Percentiles rank a stretch among this genome's conserved stretches.
phyloP scores from a whole-genome alignment of 176 grass and related monocot species.

The Triticum timopheevii region DNA sequence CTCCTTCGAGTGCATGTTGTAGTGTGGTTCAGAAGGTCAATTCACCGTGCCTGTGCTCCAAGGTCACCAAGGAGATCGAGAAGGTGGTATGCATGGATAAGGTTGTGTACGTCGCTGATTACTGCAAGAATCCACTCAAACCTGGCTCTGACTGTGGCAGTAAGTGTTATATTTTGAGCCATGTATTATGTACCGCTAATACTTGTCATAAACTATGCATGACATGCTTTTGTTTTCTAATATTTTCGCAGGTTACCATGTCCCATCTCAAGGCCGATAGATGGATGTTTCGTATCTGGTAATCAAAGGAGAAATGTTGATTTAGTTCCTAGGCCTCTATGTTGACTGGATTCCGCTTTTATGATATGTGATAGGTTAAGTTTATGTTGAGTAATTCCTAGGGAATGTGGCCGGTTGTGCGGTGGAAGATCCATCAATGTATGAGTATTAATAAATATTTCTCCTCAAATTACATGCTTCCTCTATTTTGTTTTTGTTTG shows the following conservation, averaged over 20 bases:
- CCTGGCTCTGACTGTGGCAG: slow-evolving; percentile 46
- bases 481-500: not conserved
- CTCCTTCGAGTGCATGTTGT: slow-evolving; percentile 37
- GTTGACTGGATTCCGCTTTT: not conserved
- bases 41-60: slow-evolving; percentile 32
- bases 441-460: slow-evolving; percentile 1
- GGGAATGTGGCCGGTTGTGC: not conserved
- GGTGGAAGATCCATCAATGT: not conserved
- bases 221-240: not conserved
- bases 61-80: slow-evolving; percentile 21
- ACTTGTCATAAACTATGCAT: not conserved
- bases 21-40: slow-evolving; percentile 1
- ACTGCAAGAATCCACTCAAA: slow-evolving; percentile 30
- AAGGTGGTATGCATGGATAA: slow-evolving; percentile 46
- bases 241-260: slow-evolving; percentile 5
- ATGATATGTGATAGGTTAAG: not conserved
- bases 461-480: not conserved
- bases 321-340: not conserved
- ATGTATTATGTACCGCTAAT: not conserved
- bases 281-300: not conserved
- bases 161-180: slow-evolving; percentile 21
- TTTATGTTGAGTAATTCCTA: not conserved
- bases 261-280: not conserved
- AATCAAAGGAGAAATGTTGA: not conserved
- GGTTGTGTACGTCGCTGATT: slow-evolving; percentile 23